phyloP scores from a whole-genome alignment of 768 basidiomycete genomes.

The Mycena floridula region DNA sequence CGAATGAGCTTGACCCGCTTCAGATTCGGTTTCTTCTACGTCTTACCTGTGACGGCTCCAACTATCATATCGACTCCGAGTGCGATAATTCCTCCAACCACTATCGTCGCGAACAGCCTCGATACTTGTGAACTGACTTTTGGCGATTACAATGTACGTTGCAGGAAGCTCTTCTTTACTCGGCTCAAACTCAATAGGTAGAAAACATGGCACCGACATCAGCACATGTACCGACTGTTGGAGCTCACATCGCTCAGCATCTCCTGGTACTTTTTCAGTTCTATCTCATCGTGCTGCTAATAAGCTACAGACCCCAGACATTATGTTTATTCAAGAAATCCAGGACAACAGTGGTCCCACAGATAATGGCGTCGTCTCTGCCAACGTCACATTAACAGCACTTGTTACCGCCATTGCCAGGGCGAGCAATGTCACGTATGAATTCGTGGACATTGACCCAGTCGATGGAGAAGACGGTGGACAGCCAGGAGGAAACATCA shows the following conservation, averaged over 20 bases:
- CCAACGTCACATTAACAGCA: constrained; percentile 45
- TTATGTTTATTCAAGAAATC: constrained; percentile 61
- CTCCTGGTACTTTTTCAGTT: no score
- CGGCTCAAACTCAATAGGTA: constrained; percentile 26
- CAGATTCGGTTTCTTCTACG: constrained; percentile 46
- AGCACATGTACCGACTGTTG: constrained; percentile 40
- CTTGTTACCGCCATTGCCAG: constrained; percentile 43
- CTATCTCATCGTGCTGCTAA: no score
- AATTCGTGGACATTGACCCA: constrained; percentile 44
- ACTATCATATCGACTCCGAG: constrained; percentile 33
- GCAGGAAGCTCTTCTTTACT: neutral
- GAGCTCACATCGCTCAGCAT: constrained; percentile 52
- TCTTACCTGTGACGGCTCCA: constrained; percentile 53
- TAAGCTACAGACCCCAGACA: constrained; percentile 44
- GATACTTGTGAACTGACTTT: constrained; percentile 42
- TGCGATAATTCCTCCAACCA: constrained; percentile 30
- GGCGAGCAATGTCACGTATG: constrained; percentile 37
- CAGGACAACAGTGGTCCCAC: constrained; percentile 51
- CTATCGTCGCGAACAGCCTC: constrained; percentile 23
- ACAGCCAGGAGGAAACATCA: constrained; percentile 57
- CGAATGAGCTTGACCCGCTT: neutral
- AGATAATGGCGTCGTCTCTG: constrained; percentile 47
- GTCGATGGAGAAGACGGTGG: constrained; percentile 54
- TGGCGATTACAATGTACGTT: constrained; percentile 53
- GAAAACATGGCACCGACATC: constrained; percentile 51